Conservation (phyloP, 2,329 filamentous ascomycete species). For the Penicillium concentricum region DNA sequence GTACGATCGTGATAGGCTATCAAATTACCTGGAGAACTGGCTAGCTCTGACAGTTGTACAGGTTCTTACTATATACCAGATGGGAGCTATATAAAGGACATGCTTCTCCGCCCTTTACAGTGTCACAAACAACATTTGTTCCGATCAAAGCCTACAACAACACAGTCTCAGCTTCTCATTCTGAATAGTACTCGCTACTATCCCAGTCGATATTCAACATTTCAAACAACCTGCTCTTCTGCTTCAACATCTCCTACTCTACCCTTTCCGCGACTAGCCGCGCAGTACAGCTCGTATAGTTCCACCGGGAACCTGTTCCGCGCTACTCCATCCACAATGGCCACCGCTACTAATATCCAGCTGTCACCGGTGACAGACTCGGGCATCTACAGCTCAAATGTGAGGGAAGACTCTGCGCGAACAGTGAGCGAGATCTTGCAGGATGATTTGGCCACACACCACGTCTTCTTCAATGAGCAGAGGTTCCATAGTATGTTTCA, state of each 20-base stretch:
- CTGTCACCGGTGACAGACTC: slow-evolving; percentile 43
- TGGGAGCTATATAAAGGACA: slow-evolving; percentile 3
- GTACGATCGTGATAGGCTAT: slow-evolving; percentile 16
- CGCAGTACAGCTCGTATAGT: neutral
- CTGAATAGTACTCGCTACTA: neutral
- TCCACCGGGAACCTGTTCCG: neutral
- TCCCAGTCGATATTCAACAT: neutral
- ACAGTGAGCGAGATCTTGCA: slow-evolving; percentile 69
- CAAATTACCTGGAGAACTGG: neutral
- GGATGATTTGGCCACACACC: slow-evolving; percentile 68
- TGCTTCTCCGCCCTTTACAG: neutral
- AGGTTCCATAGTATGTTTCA: slow-evolving; percentile 65
- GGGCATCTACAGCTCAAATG: slow-evolving; percentile 48
- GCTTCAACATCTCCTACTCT: neutral
- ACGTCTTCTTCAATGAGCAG: slow-evolving; percentile 74
- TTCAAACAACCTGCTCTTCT: neutral
- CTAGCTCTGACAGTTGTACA: neutral
- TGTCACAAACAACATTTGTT: neutral
- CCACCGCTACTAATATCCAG: slow-evolving; percentile 48
- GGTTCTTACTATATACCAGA: neutral
- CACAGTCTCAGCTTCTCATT: neutral
- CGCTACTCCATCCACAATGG: slow-evolving; percentile 38
- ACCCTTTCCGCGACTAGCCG: slow-evolving; percentile 1
- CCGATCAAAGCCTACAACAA: neutral
- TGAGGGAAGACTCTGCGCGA: slow-evolving; percentile 59